Evolutionary conservation across 1,139 yeast species (phyloP).

Genomic region (Lodderomyces oxycetoniae): DNA sequence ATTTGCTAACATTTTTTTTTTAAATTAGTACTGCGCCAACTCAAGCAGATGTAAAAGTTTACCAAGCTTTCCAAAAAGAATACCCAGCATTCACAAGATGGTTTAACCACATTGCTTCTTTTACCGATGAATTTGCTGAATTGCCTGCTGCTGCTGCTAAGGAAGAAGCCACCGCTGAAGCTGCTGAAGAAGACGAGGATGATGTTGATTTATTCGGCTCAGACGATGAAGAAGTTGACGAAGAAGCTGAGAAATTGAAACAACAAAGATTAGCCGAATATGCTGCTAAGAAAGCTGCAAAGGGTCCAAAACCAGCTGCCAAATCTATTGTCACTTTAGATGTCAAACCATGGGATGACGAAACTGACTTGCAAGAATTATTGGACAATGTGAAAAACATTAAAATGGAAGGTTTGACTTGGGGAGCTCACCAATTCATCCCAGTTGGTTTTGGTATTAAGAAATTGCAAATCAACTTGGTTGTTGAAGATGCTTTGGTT

Average conservation of each 20-base stretch:
- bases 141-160: slow-evolving; percentile 62
- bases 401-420: slow-evolving; percentile 85
- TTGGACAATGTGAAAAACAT: slow-evolving; percentile 79
- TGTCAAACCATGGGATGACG: slow-evolving; percentile 99
- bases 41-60: slow-evolving; percentile 92
- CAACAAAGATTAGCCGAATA: slow-evolving; percentile 97
- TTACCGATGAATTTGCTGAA: slow-evolving; percentile 73
- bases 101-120: slow-evolving; percentile 96
- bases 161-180: slow-evolving; percentile 60
- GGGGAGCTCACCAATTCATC: slow-evolving; percentile 98
- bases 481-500: slow-evolving; percentile 94
- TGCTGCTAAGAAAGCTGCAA: slow-evolving; percentile 95
- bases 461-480: slow-evolving; percentile 98
- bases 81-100: slow-evolving; percentile 96
- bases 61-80: slow-evolving; percentile 91
- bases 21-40: slow-evolving; percentile 70
- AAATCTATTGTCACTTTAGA: slow-evolving; percentile 95
- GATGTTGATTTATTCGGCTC: slow-evolving; percentile 96
- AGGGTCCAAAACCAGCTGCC: slow-evolving; percentile 98
- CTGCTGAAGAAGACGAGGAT: slow-evolving; percentile 76
- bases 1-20: slow-evolving; percentile 3
- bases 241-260: slow-evolving; percentile 93
- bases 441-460: slow-evolving; percentile 99
- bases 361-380: slow-evolving; percentile 88
- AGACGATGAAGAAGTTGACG: slow-evolving; percentile 90